Conservation (phyloP, 2,329 filamentous ascomycete species). For the Daldinia sp. region DNA sequence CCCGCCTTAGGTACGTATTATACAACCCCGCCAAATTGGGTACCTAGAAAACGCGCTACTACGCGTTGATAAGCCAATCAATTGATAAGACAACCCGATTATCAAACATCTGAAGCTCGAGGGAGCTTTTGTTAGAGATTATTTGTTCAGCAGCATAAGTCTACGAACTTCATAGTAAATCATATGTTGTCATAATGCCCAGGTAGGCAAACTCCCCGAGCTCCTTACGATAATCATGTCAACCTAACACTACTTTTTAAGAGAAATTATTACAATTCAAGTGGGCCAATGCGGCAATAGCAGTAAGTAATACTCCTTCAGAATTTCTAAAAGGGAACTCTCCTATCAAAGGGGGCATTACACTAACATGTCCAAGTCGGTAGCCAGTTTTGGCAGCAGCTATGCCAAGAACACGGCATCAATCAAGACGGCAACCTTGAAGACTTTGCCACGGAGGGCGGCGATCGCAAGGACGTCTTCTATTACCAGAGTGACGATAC, state of each 20-base stretch:
- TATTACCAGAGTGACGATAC: conserved; percentile 99
- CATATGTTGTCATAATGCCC: conserved; percentile 46
- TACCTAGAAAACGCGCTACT: conserved; percentile 37
- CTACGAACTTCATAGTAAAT: background rate
- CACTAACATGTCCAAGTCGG: conserved; percentile 74
- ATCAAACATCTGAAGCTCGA: conserved; percentile 10
- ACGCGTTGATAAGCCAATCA: conserved; percentile 37
- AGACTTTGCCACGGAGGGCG: conserved; percentile 96
- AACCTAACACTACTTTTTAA: conserved; percentile 54
- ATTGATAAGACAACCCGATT: conserved; percentile 5
- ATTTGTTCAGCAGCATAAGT: background rate
- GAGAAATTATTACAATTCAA: conserved; percentile 99
- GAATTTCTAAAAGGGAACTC: background rate
- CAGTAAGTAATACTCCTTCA: conserved; percentile 73
- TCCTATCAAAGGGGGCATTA: background rate
- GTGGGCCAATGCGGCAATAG: conserved; percentile 99
- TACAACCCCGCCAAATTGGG: conserved; percentile 28
- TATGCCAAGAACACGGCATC: conserved; percentile 98
- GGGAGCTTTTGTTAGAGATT: background rate
- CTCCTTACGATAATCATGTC: background rate
- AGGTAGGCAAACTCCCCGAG: conserved; percentile 35
- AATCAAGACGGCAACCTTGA: conserved; percentile 97
- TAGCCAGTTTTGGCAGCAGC: conserved; percentile 98
- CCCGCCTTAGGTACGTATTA: background rate
- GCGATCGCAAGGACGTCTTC: conserved; percentile 98